phyloP scores from a whole-genome alignment of 2,329 filamentous ascomycete species.

The Didymella keratinophila region DNA sequence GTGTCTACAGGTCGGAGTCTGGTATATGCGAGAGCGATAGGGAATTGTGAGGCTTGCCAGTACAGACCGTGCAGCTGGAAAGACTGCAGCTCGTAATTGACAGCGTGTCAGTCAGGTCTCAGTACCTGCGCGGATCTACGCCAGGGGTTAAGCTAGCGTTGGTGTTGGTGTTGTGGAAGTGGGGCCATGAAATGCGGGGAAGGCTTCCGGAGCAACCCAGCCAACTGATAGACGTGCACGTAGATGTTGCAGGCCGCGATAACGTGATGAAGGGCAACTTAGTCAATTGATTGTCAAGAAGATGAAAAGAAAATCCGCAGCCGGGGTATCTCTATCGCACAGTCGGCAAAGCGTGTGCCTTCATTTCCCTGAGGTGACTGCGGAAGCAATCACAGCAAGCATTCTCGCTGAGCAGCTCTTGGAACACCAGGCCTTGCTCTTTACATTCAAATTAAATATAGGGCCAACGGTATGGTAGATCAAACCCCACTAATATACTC shows the following conservation, averaged over 20 bases:
- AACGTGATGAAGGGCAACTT: not conserved
- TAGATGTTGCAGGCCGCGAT: not conserved
- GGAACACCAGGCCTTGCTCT: not conserved
- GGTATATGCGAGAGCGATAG: not conserved
- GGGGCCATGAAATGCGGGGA: not conserved
- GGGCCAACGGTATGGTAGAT: too few species aligned
- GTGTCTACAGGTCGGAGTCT: not conserved
- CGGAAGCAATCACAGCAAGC: not conserved
- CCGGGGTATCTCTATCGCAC: not conserved
- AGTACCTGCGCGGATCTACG: not conserved
- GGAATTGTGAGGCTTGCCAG: not conserved
- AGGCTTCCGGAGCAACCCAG: not conserved
- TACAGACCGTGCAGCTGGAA: not conserved
- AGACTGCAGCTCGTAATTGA: not conserved
- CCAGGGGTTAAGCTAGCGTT: not conserved
- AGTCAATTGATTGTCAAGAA: not conserved
- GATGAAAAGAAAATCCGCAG: not conserved
- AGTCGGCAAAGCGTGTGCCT: not conserved
- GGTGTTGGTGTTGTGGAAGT: not conserved
- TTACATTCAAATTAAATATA: not conserved
- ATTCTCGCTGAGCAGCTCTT: not conserved
- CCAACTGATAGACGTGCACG: not conserved
- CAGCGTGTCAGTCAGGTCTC: not conserved
- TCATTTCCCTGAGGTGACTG: not conserved
- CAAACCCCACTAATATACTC: conserved; percentile 45